These are phyloP conservation scores for Colletotrichum orbiculare DNA, from an alignment of 2,329 filamentous ascomycete genomes.

Conservation along the genomic window DNA sequence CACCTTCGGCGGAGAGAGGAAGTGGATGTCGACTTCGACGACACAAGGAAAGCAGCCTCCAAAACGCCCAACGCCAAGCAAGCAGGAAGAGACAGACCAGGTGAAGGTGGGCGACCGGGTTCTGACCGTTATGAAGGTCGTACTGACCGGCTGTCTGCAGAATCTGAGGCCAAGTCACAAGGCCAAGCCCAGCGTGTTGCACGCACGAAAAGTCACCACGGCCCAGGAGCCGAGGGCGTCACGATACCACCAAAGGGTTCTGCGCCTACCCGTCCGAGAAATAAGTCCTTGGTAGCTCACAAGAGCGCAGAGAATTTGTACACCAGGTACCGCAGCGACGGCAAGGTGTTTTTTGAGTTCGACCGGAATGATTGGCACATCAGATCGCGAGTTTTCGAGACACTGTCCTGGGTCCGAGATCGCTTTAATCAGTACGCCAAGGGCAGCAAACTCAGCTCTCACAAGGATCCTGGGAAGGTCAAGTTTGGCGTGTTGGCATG, in stretches of 20 bases:
- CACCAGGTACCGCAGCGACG: conserved; percentile 41
- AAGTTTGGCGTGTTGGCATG: conserved; percentile 55
- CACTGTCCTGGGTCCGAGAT: conserved; percentile 51
- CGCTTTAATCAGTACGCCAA: conserved; percentile 52
- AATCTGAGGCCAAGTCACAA: too few relatives aligned
- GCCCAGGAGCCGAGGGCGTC: too few relatives aligned
- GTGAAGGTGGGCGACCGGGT: not conserved
- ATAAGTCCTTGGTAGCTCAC: not conserved
- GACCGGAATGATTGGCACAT: conserved; percentile 49
- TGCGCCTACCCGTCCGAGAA: not conserved
- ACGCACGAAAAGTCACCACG: too few relatives aligned
- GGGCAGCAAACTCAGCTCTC: conserved; percentile 45
- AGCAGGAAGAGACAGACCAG: not conserved
- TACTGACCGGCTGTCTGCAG: too few relatives aligned
- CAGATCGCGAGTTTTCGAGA: conserved; percentile 48
- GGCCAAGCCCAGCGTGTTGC: too few relatives aligned
- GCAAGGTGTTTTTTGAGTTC: conserved; percentile 48
- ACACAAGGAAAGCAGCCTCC: not conserved
- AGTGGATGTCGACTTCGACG: conserved; percentile 6
- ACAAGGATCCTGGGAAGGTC: conserved; percentile 49
- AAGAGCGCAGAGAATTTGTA: not conserved
- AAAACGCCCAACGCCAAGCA: not conserved
- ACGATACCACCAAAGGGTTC: too few relatives aligned
- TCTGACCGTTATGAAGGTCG: too few relatives aligned
- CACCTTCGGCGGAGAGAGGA: conserved; percentile 47